Percentiles rank a stretch among this genome's conserved stretches.
Evolutionary conservation across 306 rosid species (phyloP).

Genomic region (Lathyrus oleraceus): DNA sequence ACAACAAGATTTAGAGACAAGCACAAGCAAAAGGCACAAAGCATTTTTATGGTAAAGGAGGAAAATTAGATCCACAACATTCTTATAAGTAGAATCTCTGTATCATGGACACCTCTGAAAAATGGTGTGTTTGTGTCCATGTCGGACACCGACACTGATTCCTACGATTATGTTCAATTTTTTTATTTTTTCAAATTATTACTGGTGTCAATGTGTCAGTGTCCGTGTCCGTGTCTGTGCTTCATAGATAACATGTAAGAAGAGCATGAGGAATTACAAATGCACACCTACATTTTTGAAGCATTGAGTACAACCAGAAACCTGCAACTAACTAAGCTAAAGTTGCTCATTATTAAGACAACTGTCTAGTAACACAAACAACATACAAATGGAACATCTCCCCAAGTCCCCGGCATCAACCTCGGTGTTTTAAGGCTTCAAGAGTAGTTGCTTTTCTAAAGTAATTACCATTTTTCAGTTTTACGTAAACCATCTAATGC

Average conservation of each 20-base stretch:
- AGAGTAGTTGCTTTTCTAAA: background rate
- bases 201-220: no score
- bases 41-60: background rate
- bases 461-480: background rate
- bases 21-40: background rate
- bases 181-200: no score
- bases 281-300: background rate
- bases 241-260: background rate
- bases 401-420: background rate
- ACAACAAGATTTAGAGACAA: background rate
- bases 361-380: background rate
- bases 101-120: no score
- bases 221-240: no score
- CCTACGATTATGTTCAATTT: no score
- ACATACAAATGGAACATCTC: background rate
- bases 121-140: no score
- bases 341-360: background rate
- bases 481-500: background rate
- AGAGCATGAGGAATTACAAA: background rate
- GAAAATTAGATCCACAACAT: background rate
- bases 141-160: no score
- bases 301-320: background rate
- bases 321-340: conserved; percentile 6
- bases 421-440: background rate
- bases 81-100: background rate